Conservation (phyloP, 306 rosid genomes). For the Trifolium subterraneum region DNA sequence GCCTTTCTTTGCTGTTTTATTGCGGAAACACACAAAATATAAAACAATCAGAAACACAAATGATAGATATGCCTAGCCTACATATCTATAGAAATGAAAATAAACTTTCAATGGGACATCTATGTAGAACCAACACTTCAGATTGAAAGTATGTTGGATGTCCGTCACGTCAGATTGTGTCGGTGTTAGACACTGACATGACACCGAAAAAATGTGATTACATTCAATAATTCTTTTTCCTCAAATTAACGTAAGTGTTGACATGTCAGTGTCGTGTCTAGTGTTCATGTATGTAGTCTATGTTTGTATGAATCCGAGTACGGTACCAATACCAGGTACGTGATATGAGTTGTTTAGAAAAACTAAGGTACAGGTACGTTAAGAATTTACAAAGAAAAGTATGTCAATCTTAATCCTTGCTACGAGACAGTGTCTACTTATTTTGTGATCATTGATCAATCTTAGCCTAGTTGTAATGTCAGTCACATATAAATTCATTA, state of each 20-base stretch:
- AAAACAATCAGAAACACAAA: conserved; percentile 37
- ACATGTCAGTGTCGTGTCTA: too few species aligned
- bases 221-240: too few species aligned
- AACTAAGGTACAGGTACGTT: neutral
- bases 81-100: neutral
- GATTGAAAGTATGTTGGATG: neutral
- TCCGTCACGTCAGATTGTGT: neutral
- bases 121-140: neutral
- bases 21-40: conserved; percentile 15
- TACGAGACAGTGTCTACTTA: conserved; percentile 12
- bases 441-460: conserved; percentile 14
- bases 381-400: neutral
- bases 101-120: neutral
- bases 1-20: conserved; percentile 39
- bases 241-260: too few species aligned
- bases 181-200: too few species aligned
- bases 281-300: neutral
- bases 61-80: neutral
- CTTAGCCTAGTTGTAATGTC: conserved; percentile 11
- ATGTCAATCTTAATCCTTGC: neutral
- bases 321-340: neutral
- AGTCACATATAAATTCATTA: conserved; percentile 23
- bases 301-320: neutral
- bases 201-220: neutral
- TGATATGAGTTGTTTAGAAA: too few species aligned